Conservation (phyloP, 2,329 filamentous ascomycete genomes). For the Colletotrichum truncatum region DNA sequence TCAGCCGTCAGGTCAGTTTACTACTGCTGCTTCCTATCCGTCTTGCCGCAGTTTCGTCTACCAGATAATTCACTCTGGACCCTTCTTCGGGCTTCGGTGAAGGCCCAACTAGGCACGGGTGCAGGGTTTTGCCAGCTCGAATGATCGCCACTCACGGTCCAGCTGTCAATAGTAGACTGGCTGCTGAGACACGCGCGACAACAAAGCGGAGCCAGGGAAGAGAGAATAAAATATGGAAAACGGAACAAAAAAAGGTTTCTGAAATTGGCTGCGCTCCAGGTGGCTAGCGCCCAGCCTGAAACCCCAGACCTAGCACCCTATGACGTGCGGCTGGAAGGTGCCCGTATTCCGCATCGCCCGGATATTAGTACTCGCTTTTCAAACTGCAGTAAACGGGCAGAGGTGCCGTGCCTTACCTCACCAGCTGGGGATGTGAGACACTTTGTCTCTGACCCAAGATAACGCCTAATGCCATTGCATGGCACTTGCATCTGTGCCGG, state of each 20-base stretch:
- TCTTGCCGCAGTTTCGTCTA: too few relatives aligned
- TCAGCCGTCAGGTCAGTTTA: neutral
- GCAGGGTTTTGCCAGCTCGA: too few relatives aligned
- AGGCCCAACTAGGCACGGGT: too few relatives aligned
- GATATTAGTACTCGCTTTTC: neutral
- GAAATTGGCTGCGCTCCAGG: neutral
- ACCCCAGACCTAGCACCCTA: conserved; percentile 18
- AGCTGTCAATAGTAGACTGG: too few relatives aligned
- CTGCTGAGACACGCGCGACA: neutral
- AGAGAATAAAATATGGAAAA: neutral
- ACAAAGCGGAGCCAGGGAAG: neutral
- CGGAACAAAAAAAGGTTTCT: neutral
- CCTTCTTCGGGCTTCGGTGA: too few relatives aligned
- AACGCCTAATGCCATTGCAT: neutral
- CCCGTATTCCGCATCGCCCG: neutral
- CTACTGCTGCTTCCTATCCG: too few relatives aligned
- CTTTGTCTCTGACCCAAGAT: conserved; percentile 5
- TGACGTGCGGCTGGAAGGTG: conserved; percentile 20
- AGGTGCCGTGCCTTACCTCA: neutral
- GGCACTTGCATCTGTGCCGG: neutral
- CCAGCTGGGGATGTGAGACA: conserved; percentile 1
- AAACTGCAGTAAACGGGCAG: neutral
- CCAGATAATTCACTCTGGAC: too few relatives aligned
- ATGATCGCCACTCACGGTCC: too few relatives aligned
- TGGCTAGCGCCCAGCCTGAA: conserved; percentile 22